phyloP scores from a whole-genome alignment of 768 basidiomycete genomes.

The Coprinellus micaceus region DNA sequence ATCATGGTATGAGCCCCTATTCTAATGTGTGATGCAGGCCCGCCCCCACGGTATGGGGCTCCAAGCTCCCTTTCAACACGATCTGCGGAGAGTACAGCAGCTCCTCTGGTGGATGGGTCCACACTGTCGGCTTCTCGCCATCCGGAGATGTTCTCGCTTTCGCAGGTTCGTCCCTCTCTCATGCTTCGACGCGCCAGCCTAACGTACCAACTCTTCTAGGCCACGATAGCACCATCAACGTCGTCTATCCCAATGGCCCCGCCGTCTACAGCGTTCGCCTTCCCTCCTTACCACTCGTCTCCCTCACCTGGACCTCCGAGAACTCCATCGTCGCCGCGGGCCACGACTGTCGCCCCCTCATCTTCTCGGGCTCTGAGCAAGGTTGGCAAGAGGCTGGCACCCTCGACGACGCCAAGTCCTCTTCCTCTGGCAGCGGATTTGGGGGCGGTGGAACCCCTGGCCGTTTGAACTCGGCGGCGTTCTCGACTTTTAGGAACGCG shows the following conservation, averaged over 20 bases:
- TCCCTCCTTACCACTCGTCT: constrained; percentile 76
- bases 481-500: constrained; percentile 90
- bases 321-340: constrained; percentile 85
- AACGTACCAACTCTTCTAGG: constrained; percentile 43
- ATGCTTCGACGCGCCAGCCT: background rate
- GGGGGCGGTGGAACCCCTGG: constrained; percentile 49
- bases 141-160: constrained; percentile 94
- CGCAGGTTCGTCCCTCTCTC: constrained; percentile 60
- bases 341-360: constrained; percentile 94
- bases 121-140: constrained; percentile 92
- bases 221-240: constrained; percentile 90
- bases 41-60: constrained; percentile 90
- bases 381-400: constrained; percentile 83
- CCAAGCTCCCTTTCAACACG: constrained; percentile 95
- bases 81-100: constrained; percentile 91
- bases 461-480: constrained; percentile 88
- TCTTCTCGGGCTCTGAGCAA: constrained; percentile 69
- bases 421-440: constrained; percentile 42
- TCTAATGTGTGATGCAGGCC: constrained; percentile 52
- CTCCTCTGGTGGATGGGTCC: constrained; percentile 95
- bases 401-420: constrained; percentile 73
- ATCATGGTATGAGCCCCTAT: no score
- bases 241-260: constrained; percentile 87
- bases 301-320: constrained; percentile 84
- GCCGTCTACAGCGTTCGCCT: constrained; percentile 70